A percentile compares a stretch with the other conserved stretches of the same genome.
phyloP scores from a whole-genome alignment of 78 protist genomes.

The Dictyostelium brefeldianum region DNA sequence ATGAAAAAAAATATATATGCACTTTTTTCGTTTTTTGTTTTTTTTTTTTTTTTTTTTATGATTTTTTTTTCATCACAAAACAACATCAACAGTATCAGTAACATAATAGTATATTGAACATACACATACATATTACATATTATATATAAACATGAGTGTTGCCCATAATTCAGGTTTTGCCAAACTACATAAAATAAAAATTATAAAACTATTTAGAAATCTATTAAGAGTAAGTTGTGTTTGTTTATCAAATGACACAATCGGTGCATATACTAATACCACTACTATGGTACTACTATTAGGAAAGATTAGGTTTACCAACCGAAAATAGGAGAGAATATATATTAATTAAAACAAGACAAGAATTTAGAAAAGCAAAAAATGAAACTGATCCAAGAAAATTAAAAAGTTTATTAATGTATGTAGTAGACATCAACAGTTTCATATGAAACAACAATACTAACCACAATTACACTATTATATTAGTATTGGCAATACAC shows the following conservation, averaged over 20 bases:
- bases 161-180: neutral
- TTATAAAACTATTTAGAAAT: conserved; percentile 57
- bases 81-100: too few relatives aligned
- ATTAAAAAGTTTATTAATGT: conserved; percentile 60
- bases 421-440: neutral
- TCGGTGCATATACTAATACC: too few relatives aligned
- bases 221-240: conserved; percentile 20
- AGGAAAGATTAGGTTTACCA: conserved; percentile 67
- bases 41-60: too few relatives aligned
- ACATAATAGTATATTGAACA: too few relatives aligned
- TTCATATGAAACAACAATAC: neutral
- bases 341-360: conserved; percentile 65
- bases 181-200: conserved; percentile 38
- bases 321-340: conserved; percentile 74
- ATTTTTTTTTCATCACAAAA: too few relatives aligned
- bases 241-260: too few relatives aligned
- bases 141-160: neutral
- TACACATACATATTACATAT: neutral
- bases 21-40: too few relatives aligned
- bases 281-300: neutral
- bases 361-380: conserved; percentile 46
- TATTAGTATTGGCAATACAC: conserved; percentile 65
- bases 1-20: neutral
- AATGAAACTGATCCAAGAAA: conserved; percentile 36
- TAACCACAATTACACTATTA: neutral